Base-by-base conservation (phyloP, 2,329 filamentous ascomycete species). In the Paraphoma chrysanthemicola region DNA sequence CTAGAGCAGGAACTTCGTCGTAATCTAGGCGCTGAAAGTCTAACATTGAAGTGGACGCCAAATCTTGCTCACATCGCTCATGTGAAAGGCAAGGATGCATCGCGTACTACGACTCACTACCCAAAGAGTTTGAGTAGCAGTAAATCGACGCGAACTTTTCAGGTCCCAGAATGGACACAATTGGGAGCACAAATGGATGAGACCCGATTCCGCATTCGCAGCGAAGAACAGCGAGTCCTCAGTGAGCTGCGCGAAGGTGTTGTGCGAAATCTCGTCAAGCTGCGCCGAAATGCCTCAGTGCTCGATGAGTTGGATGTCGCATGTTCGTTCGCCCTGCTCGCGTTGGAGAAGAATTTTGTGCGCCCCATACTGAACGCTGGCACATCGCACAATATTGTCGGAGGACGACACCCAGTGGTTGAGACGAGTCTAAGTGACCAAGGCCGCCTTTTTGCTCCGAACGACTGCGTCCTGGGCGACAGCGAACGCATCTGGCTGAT, bases 221-320 rank as follows among this genome's bases (percentile, higher is more conserved):
- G 85, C 55, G 95, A 97, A 75, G 95, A 99, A 78, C 86, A 92
- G 67, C 84, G 85, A 44, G 89, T 99, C 7, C 92, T 98, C 66
- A 82, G 86, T 54, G 79, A 83, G 5, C 82, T 99, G 8, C 90
- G 94, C 30, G 85, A 88, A 58, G 82, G 86, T 48, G 93, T 97
- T 0, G 88, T 98, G 4, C 79, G 85, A 45, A 94, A 93, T 67
- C 85, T 99, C 3, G 87, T 97, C 60, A 92, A 90, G 68, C 85
- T 99, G 12, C 89, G 95, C 6, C 90, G 90, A 54, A 98, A 97
- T 75, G 93, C 94, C 10, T 85, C 87, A n/a, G 90, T 97, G 1
- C 86, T 99, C 17, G 94, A 98, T 73, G 93, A 97, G 76, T 85
- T 99, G 8, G 95, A 99, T 77, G 90, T 99, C 38, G 86, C 90